Evolutionary conservation across 768 basidiomycete species (phyloP), one percentile per base, ranked within the genome.

Genomic region (Leccinum obscurum): DNA sequence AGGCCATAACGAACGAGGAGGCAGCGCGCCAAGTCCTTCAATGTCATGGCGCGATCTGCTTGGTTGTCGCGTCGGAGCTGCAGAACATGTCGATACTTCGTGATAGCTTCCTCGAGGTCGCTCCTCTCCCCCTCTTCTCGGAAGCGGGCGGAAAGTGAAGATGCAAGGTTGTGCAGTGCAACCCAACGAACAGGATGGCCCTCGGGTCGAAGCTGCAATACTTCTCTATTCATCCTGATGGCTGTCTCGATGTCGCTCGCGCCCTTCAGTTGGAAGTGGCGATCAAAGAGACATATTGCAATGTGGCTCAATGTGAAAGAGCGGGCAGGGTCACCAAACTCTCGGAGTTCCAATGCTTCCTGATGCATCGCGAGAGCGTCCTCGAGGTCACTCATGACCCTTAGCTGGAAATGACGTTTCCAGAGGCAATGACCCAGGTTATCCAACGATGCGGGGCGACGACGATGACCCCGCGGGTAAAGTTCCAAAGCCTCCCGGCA

Each of bases 401-500:
- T 17, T 34, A 56, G 26, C 26, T 56, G 55, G 13, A 10, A 1
- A 35, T 50, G 6, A 5, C 55, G 48, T 56, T 1, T 17, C 46
- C 32, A 7, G 46, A 56, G 55, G 34, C 55, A 56, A 35, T 56
- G 26, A 2, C 46, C 48, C 8, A 49, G 34, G 48, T 50, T 56
- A 50, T 56, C 48, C 24, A 56, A 35, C 22, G 55, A 56, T 22
- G 6, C 55, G 14, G 55, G 55, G 22, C 48, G 48, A 5, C 22
- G 22, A 24, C 46, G 32, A 30, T 49, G 48, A 15, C 32, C 22
- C n/a, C 7, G 48, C 9, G 8, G 9, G 10, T 44, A n/a, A 35
- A 56, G 34, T n/a, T 49, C 46, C 9, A 56, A 24, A 17, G 46
- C 46, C 5, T 15, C 24, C 48, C n/a, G 44, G 55, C 3, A 56